phyloP scores from a whole-genome alignment of 83 land plant genomes.

The Thuja plicata region DNA sequence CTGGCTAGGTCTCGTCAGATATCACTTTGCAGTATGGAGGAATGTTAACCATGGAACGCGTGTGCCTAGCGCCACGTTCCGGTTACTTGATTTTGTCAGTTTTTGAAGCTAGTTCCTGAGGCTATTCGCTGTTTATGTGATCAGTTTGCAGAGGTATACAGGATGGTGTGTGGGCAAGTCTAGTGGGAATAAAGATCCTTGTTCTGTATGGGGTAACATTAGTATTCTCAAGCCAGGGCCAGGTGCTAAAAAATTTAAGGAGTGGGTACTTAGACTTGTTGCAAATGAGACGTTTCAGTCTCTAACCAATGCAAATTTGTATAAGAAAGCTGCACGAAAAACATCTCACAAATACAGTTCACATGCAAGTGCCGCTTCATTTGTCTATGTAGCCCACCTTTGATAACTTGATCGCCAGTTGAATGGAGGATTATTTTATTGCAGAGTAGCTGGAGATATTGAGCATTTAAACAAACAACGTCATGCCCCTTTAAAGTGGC shows the following conservation, averaged over 20 bases:
- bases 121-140: too few relatives aligned
- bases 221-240: slow-evolving; percentile 53
- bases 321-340: slow-evolving; percentile 13
- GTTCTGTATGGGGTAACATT: slow-evolving; percentile 49
- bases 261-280: slow-evolving; percentile 25
- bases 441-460: not conserved
- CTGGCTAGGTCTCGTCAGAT: too few relatives aligned
- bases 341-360: not conserved
- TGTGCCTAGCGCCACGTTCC: too few relatives aligned
- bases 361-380: not conserved
- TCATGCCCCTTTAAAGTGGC: not conserved
- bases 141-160: too few relatives aligned
- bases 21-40: too few relatives aligned
- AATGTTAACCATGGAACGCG: too few relatives aligned
- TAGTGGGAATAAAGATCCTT: slow-evolving; percentile 30
- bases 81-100: too few relatives aligned
- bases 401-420: not conserved
- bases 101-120: too few relatives aligned
- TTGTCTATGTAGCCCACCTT: too few relatives aligned
- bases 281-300: slow-evolving; percentile 28
- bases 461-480: not conserved
- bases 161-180: slow-evolving; percentile 73
- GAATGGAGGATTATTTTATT: not conserved
- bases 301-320: slow-evolving; percentile 40
- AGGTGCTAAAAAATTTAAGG: slow-evolving; percentile 47